Percentiles rank a stretch among this genome's conserved stretches.
Conservation (phyloP, 73 alveolate species). For the Paramecium pentaurelia region DNA sequence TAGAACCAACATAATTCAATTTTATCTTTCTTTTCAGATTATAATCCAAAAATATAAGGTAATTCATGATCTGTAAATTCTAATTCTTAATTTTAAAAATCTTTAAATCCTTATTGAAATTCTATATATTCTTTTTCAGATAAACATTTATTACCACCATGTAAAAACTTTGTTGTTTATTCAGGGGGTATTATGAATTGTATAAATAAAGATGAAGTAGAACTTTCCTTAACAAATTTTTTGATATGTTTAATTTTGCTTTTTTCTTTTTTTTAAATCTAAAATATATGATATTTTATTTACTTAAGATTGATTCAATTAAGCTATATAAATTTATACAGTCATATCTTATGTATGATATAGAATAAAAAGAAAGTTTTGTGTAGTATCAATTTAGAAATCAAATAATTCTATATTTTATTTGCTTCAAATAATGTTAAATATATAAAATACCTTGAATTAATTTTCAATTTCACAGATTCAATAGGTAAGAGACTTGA, state of each 20-base stretch:
- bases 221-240: neutral
- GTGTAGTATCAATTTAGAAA: neutral
- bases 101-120: neutral
- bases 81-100: neutral
- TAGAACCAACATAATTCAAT: neutral
- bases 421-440: neutral
- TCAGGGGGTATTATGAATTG: neutral
- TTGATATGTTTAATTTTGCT: neutral
- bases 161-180: neutral
- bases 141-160: neutral
- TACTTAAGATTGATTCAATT: neutral
- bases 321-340: neutral
- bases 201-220: neutral
- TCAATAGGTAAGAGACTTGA: neutral
- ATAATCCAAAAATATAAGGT: neutral
- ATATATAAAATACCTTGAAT: neutral
- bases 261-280: neutral
- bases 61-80: neutral
- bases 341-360: neutral
- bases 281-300: neutral
- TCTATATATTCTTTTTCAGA: neutral
- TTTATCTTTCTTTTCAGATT: neutral
- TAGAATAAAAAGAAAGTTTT: neutral
- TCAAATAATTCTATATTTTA: neutral
- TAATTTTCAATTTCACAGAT: neutral